These are phyloP conservation scores for Isabelozyma gotoi DNA, from an alignment of 805 yeast genomes.

Conservation along the genomic window DNA sequence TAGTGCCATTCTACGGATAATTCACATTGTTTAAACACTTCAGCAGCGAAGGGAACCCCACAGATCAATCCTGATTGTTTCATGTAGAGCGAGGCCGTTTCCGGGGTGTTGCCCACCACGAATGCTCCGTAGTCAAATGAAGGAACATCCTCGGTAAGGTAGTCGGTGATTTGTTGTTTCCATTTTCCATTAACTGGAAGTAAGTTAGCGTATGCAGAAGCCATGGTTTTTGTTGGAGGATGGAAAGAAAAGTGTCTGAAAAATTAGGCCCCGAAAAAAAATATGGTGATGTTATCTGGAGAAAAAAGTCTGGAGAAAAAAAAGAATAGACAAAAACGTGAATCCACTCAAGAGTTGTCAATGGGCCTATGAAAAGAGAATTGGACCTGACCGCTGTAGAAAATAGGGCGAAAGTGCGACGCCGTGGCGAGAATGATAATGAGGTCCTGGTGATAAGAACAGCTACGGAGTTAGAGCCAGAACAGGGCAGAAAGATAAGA, in stretches of 20 bases:
- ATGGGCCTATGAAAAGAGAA: neutral
- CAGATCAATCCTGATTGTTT: slow-evolving; percentile 77
- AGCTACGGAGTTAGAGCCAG: neutral
- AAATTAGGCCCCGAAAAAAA: neutral
- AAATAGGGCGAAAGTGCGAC: neutral
- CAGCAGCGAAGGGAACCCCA: slow-evolving; percentile 88
- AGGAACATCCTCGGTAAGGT: slow-evolving; percentile 87
- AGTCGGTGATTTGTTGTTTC: slow-evolving; percentile 74
- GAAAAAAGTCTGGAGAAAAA: neutral
- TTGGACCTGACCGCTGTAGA: neutral
- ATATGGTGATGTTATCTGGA: neutral
- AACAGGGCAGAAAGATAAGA: too few relatives aligned
- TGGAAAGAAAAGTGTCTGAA: neutral
- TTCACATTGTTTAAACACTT: slow-evolving; percentile 76
- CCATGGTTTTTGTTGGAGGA: slow-evolving; percentile 10
- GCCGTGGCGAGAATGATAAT: neutral
- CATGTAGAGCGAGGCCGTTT: slow-evolving; percentile 77
- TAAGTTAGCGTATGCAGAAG: slow-evolving; percentile 44
- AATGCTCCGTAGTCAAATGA: slow-evolving; percentile 92
- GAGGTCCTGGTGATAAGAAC: too few relatives aligned
- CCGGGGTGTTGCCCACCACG: slow-evolving; percentile 79
- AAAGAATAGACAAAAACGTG: neutral
- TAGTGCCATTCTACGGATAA: slow-evolving; percentile 70
- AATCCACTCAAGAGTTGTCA: neutral
- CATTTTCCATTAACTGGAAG: slow-evolving; percentile 78